Conservation (phyloP, 345 rosid genomes). For the Geranium brycei region DNA sequence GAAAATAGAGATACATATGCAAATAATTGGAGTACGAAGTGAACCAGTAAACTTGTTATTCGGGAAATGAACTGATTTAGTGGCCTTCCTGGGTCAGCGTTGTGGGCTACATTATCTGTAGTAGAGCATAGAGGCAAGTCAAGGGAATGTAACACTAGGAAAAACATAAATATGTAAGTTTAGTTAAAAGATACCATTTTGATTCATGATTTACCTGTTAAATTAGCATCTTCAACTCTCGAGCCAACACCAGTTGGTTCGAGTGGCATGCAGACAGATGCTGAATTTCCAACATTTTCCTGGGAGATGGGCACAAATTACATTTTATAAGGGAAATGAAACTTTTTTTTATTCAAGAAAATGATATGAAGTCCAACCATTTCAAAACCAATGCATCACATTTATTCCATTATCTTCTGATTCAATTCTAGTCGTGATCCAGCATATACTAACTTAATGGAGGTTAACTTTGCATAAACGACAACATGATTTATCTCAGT, state of each 20-base stretch:
- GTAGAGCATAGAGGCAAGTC: constrained; percentile 10
- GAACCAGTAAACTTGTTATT: constrained; percentile 21
- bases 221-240: constrained; percentile 22
- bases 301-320: constrained; percentile 10
- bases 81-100: constrained; percentile 17
- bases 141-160: neutral
- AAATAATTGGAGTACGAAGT: constrained; percentile 35
- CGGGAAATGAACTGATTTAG: constrained; percentile 20
- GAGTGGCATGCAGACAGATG: constrained; percentile 4
- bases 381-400: neutral
- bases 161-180: neutral
- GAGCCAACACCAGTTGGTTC: constrained; percentile 22
- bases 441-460: neutral
- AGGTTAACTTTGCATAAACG: neutral
- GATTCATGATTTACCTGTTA: constrained; percentile 27
- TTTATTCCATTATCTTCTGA: neutral
- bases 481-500: neutral
- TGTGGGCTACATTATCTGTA: constrained; percentile 34
- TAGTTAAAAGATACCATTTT: neutral
- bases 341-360: neutral
- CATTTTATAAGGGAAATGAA: neutral
- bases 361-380: neutral
- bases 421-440: neutral
- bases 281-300: constrained; percentile 15
- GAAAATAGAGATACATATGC: constrained; percentile 31